Conservation (phyloP, 768 basidiomycete genomes). For the Kwoniella shandongensis region DNA sequence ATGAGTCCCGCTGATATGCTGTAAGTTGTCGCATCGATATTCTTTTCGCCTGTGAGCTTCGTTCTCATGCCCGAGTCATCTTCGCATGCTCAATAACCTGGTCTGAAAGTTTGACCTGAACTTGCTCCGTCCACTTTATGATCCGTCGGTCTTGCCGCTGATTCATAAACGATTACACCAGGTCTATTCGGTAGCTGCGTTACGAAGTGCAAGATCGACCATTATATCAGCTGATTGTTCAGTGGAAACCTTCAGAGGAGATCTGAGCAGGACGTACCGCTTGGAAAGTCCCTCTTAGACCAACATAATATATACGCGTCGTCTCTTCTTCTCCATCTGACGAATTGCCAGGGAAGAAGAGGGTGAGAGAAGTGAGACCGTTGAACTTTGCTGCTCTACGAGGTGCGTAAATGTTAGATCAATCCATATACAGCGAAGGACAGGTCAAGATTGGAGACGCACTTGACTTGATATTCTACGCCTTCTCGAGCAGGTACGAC, state of each 20-base stretch:
- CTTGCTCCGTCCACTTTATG: constrained; percentile 57
- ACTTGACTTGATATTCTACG: constrained; percentile 84
- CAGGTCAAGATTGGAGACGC: constrained; percentile 31
- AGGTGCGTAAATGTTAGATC: background rate
- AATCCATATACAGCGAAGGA: background rate
- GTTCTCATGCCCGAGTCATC: too few species aligned
- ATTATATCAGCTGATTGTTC: background rate
- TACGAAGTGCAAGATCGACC: background rate
- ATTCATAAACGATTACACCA: constrained; percentile 81
- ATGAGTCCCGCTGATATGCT: too few species aligned
- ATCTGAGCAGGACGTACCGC: constrained; percentile 31
- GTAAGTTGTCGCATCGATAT: too few species aligned
- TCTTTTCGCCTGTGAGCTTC: too few species aligned
- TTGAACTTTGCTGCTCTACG: constrained; percentile 80
- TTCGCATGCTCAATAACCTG: constrained; percentile 15
- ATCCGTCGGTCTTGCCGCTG: constrained; percentile 81
- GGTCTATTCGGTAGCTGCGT: constrained; percentile 72
- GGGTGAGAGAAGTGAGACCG: constrained; percentile 73
- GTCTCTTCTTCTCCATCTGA: constrained; percentile 64
- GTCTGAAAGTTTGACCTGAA: constrained; percentile 19
- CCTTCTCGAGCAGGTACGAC: constrained; percentile 71
- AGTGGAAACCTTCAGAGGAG: background rate
- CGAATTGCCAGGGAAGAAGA: constrained; percentile 70
- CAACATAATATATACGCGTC: constrained; percentile 75
- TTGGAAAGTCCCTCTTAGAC: constrained; percentile 67